Evolutionary conservation across 306 rosid genomes (phyloP).

Genomic region (Vigna angularis): DNA sequence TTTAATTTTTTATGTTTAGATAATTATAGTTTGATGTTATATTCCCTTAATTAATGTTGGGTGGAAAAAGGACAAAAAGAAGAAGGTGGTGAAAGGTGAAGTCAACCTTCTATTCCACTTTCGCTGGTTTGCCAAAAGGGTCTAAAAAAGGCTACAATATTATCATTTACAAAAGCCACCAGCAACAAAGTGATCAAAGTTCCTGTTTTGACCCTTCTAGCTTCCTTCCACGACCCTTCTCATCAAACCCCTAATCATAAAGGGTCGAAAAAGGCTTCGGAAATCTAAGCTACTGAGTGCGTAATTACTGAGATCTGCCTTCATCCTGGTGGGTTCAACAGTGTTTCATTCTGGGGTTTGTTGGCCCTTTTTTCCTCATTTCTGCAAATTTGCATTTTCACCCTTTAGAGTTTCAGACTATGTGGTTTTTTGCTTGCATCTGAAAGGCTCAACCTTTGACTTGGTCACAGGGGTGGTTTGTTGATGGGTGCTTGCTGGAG

Average conservation of each 20-base stretch:
- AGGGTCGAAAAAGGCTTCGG: conserved; percentile 21
- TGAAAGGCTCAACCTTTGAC: conserved; percentile 41
- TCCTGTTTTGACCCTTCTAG: conserved; percentile 22
- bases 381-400: conserved; percentile 21
- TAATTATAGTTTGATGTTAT: background rate
- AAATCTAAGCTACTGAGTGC: conserved; percentile 39
- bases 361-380: conserved; percentile 25
- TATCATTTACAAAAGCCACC: conserved; percentile 33
- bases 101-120: conserved; percentile 50
- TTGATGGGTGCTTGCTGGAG: conserved; percentile 98
- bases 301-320: conserved; percentile 48
- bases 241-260: conserved; percentile 48
- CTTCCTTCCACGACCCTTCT: conserved; percentile 36
- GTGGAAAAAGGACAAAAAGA: conserved; percentile 35
- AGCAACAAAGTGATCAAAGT: conserved; percentile 25
- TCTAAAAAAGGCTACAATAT: conserved; percentile 51
- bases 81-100: background rate
- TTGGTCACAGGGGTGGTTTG: conserved; percentile 43
- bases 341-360: conserved; percentile 23
- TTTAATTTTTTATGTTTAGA: background rate
- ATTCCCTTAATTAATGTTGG: conserved; percentile 5
- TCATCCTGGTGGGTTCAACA: conserved; percentile 39
- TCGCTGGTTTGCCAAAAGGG: conserved; percentile 36
- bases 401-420: conserved; percentile 33
- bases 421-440: conserved; percentile 35